Evolutionary conservation across 257 asterid genomes (phyloP).

Genomic region (Jacaranda mimosifolia): DNA sequence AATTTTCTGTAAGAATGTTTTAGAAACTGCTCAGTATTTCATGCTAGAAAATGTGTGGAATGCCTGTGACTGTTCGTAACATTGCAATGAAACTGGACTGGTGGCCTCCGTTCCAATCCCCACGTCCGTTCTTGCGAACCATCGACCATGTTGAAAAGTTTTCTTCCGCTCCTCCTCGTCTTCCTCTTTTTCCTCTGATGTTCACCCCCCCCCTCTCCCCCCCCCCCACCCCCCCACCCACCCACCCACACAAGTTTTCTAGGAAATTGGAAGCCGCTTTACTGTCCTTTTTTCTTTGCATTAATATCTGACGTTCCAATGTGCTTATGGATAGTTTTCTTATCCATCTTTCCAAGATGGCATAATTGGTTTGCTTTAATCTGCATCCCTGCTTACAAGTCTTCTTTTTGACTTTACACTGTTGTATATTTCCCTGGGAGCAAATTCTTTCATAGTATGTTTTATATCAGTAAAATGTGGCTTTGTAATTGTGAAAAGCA

Average conservation of each 20-base stretch:
- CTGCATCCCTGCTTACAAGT: neutral
- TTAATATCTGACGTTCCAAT: neutral
- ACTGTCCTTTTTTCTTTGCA: neutral
- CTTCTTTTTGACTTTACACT: neutral
- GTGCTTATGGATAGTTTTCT: neutral
- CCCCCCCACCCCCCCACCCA: too few species aligned
- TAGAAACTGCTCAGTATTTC: too few species aligned
- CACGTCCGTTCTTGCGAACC: too few species aligned
- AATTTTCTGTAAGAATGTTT: too few species aligned
- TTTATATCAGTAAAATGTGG: slow-evolving; percentile 7
- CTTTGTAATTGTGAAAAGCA: neutral
- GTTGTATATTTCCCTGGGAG: too few species aligned
- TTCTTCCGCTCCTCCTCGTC: neutral
- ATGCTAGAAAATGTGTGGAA: too few species aligned
- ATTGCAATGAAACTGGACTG: too few species aligned
- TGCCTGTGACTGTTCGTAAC: too few species aligned
- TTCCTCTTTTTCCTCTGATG: neutral
- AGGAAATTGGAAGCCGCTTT: neutral
- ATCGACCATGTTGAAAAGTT: too few species aligned
- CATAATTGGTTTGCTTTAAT: neutral
- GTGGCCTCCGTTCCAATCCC: too few species aligned
- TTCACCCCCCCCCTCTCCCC: too few species aligned
- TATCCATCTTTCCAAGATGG: neutral
- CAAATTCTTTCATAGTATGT: neutral
- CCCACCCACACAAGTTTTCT: neutral